Conservation (phyloP, 257 asterid genomes). For the Rhazya stricta region DNA sequence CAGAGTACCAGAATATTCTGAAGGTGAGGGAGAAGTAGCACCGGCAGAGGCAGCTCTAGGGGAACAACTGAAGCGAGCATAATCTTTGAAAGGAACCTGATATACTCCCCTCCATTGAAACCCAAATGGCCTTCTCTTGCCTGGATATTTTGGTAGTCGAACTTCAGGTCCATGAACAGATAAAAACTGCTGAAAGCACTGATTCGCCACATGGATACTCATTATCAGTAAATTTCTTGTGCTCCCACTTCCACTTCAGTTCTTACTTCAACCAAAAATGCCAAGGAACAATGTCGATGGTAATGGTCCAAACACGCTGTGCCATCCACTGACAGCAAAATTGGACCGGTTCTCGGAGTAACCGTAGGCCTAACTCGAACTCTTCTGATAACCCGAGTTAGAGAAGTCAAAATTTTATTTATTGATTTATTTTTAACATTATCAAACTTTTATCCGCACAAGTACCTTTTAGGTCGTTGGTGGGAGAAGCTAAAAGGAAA, state of each 20-base stretch:
- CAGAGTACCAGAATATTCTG: conserved; percentile 43
- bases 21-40: conserved; percentile 41
- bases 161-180: conserved; percentile 9
- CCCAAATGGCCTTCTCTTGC: conserved; percentile 3
- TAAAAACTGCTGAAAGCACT: conserved; percentile 14
- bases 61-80: conserved; percentile 15
- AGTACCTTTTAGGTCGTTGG: too few relatives aligned
- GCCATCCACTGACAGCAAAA: background rate
- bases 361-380: too few relatives aligned
- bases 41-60: conserved; percentile 47
- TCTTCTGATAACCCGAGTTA: too few relatives aligned
- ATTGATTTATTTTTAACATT: too few relatives aligned
- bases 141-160: conserved; percentile 21
- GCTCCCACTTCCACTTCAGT: background rate
- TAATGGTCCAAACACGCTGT: too few relatives aligned
- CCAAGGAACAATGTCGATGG: background rate
- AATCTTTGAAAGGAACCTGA: background rate
- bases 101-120: conserved; percentile 13
- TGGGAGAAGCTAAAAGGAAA: too few relatives aligned
- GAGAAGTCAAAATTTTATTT: too few relatives aligned
- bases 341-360: background rate
- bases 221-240: conserved; percentile 9
- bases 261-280: background rate
- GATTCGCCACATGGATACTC: conserved; percentile 24
- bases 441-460: too few relatives aligned